phyloP scores from a whole-genome alignment of 345 rosid species.

The Turnera subulata region DNA sequence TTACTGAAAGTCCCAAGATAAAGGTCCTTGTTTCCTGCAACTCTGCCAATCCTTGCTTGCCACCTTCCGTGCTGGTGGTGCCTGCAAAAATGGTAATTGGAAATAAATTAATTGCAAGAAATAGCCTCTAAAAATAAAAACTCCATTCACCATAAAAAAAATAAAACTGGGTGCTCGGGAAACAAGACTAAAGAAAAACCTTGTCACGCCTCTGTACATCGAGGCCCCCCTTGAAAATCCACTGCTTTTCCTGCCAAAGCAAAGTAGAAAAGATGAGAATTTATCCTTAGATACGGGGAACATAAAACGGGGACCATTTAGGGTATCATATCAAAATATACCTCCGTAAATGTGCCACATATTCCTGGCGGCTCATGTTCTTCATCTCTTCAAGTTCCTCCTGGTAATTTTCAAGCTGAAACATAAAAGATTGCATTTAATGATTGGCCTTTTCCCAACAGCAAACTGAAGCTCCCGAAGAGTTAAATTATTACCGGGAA shows the following conservation, averaged over 20 bases:
- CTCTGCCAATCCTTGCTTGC: constrained; percentile 88
- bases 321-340: constrained; percentile 1
- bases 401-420: constrained; percentile 61
- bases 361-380: constrained; percentile 77
- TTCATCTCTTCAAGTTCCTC: constrained; percentile 66
- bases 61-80: constrained; percentile 91
- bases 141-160: background rate
- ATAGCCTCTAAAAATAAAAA: too few relatives aligned
- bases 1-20: constrained; percentile 82
- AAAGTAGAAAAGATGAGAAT: background rate
- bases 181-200: constrained; percentile 36
- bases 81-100: constrained; percentile 19
- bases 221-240: constrained; percentile 89
- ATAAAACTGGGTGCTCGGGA: background rate
- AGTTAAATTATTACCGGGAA: constrained; percentile 42
- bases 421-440: background rate
- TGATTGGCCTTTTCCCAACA: too few relatives aligned
- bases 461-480: background rate
- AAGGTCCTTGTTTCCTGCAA: constrained; percentile 86
- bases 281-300: background rate
- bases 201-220: constrained; percentile 82
- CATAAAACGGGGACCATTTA: background rate
- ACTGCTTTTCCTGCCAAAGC: constrained; percentile 64
- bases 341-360: constrained; percentile 79
- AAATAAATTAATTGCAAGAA: background rate